Evolutionary conservation across 2,329 filamentous ascomycete genomes (phyloP), one percentile per base, ranked within the genome.

Genomic region (Meredithiella fracta): DNA sequence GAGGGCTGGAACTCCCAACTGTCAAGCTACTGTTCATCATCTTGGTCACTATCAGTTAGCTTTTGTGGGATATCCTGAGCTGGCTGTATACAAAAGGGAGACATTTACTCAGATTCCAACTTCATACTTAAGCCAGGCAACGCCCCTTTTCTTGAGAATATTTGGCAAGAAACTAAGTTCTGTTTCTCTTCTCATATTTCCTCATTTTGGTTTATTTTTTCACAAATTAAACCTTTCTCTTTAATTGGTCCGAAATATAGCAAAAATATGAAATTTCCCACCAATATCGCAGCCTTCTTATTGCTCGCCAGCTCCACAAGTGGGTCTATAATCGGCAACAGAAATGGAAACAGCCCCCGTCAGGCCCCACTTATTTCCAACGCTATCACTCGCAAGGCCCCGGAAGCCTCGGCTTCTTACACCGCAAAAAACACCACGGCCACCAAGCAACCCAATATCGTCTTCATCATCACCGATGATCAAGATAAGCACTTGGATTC

Each of bases 391-490:
- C 7, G 9, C 3, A 49, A 23, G 9, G 2, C 51, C 14, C 15
- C 34, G 22, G 9, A 14, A 20, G 23, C 9, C 11, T 6, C 15
- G n/a, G n/a, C n/a, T n/a, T n/a, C n/a, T n/a, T n/a, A n/a, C n/a
- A n/a, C n/a, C 5, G 50, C 14, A 37, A 34, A n/a, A 11, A 34
- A 2, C 11, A 15, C 34, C 4, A n/a, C 40, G n/a, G n/a, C n/a
- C 8, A 9, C 38, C 20, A 57, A 57, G 26, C 51, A 60, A 23
- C 72, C 75, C 0, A 84, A 84, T 61, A 75, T 84, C 54, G 67
- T 85, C 31, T 81, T 85, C 62, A 75, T 84, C 59, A 68, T 84
- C 31, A 81, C 79, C 0, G 81, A 85, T 60, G 81, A 85, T 60
- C 81, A 84, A 62, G 80, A 84, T 61, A 66, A 79, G 9, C 74